Evolutionary conservation across 1,139 yeast genomes (phyloP), one percentile per base, ranked within the genome.

Genomic region (Yamadazyma diospyri): DNA sequence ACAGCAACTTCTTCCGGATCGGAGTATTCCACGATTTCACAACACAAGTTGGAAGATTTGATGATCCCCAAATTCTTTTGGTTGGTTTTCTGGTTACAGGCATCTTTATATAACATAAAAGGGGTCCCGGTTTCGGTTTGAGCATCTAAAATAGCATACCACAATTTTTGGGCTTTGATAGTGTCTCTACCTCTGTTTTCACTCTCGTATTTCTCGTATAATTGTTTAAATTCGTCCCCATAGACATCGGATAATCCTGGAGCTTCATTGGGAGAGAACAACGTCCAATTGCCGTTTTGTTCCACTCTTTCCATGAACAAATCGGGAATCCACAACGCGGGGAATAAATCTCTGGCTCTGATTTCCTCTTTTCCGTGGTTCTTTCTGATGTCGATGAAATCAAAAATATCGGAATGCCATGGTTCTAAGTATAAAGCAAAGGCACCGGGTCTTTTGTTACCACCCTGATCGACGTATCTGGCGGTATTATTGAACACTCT

Each of bases 111-210:
- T 30, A 86, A 72, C 87, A 86, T 84, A 69, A 83, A 87, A 32
- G 95, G 95, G 50, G 87, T 83, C 54, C 95, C 95, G 22, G 95
- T 86, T 68, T 86, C 95, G 34, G 92, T 84, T 65, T 86, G 95
- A 30, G 94, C 82, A 55, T 86, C 94, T 44, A 86, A 67, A 45
- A 86, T 85, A 35, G 88, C 79, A 46, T 82, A 80, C 95, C 95
- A 86, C 40, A 86, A 72, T 61, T 83, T 85, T 62, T 86, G 94
- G 25, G 95, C 95, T 59, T 81, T 81, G 51, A 86, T 68, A 24
- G 82, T 77, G 52, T 72, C 69, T 59, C 77, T 72, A 42, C 88
- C 94, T 47, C 78, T 75, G 34, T 82, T 83, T 57, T 80, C 82
- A 32, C 61, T 53, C 63, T 83, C 95, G 53, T 86, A 86, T 48